These are phyloP conservation scores for Cadophora luteo-olivacea DNA, from an alignment of 2,329 filamentous ascomycete species.

Conservation along the genomic window DNA sequence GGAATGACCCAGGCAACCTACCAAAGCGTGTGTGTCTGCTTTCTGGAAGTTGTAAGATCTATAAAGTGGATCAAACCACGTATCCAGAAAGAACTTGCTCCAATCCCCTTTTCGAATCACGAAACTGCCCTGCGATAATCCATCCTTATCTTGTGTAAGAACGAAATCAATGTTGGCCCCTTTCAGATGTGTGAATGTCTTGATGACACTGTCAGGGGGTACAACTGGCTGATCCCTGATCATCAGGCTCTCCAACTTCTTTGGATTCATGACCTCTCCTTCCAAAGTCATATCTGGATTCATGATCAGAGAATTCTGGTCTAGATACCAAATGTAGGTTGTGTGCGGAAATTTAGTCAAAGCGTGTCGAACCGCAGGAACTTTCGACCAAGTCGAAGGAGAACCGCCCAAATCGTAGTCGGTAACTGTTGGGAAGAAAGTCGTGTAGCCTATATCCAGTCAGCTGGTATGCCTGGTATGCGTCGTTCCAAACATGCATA, in stretches of 20 bases:
- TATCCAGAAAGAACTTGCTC: conserved; percentile 90
- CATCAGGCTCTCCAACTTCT: conserved; percentile 78
- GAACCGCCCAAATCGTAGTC: conserved; percentile 74
- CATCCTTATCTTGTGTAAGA: conserved; percentile 83
- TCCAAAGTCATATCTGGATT: conserved; percentile 75
- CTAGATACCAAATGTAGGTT: conserved; percentile 86
- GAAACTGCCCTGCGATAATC: conserved; percentile 78
- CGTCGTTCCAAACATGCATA: conserved; percentile 50
- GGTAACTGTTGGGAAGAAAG: conserved; percentile 78
- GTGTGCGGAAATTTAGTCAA: conserved; percentile 79
- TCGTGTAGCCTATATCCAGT: conserved; percentile 73
- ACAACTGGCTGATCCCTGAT: conserved; percentile 85
- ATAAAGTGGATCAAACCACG: conserved; percentile 96
- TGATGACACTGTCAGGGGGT: conserved; percentile 95
- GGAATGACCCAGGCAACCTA: conserved; percentile 51
- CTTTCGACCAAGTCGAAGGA: conserved; percentile 72
- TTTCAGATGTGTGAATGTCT: conserved; percentile 85
- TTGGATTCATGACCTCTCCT: conserved; percentile 70
- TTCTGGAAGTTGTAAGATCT: conserved; percentile 96
- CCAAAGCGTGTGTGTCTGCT: conserved; percentile 89
- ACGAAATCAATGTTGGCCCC: conserved; percentile 81
- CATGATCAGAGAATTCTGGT: conserved; percentile 88
- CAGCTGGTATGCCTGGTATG: conserved; percentile 23
- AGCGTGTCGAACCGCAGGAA: conserved; percentile 89
- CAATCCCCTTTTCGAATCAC: conserved; percentile 85